Base-by-base conservation (phyloP, 139 green algal genomes). In the Tetratostichococcus sp. region DNA sequence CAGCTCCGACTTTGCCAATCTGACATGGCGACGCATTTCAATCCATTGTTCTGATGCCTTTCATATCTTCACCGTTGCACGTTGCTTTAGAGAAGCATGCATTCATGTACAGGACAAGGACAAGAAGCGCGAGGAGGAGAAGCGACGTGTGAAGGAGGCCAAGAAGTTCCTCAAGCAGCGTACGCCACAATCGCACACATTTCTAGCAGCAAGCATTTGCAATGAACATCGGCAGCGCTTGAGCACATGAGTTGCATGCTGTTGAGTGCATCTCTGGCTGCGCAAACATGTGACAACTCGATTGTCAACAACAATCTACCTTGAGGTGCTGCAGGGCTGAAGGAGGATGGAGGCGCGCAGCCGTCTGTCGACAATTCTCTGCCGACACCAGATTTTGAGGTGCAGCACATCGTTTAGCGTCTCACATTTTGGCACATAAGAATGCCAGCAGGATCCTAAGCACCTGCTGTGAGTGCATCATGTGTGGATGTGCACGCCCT, bases 151-250 rank as follows among this genome's bases (percentile, higher is more conserved):
- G 0, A 83, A 79, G 50, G 75, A 77, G 67, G 79, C 79, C 11
- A 84, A 84, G 30, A 75, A 75, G 42, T 84, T 85, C 30, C 57
- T 87, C n/a, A 87, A 85, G 66, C 32, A 85, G 35, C 72, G 81
- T 85, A 14, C 30, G 0, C 21, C 30, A n/a, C 43, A 59, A 17
- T 30, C 43, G 28, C 16, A 1, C 58, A 30, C 8, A 32, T 58
- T 35, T 25, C 43, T 50, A 23, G 30, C 25, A 33, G 16, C 8
- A 32, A 71, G 28, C 26, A 50, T 65, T 43, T 1, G 23, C n/a
- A n/a, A n/a, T n/a, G n/a, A n/a, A n/a, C n/a, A n/a, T n/a, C n/a
- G n/a, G n/a, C n/a, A n/a, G n/a, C n/a, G n/a, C n/a, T n/a, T n/a
- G n/a, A n/a, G 17, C 16, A 30, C 50, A 67, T 2, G 6, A 22